phyloP scores from a whole-genome alignment of 2,329 filamentous ascomycete genomes.

The Tolypocladium paradoxum region DNA sequence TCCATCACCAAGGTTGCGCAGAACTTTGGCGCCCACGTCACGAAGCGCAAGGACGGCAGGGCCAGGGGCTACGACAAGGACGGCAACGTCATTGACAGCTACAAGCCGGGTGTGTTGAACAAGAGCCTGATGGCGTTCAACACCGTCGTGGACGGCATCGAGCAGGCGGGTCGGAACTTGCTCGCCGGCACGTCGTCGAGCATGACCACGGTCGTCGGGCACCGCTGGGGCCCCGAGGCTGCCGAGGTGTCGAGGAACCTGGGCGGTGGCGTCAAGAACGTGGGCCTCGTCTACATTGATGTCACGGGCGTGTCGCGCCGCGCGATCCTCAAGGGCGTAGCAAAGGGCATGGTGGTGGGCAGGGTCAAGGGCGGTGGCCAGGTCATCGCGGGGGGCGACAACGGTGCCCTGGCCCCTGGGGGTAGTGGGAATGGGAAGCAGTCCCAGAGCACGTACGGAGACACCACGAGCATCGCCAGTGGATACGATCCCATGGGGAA shows the following conservation, averaged over 20 bases:
- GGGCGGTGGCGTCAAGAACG: conserved; percentile 85
- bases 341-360: conserved; percentile 90
- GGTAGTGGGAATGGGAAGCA: conserved; percentile 12
- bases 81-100: conserved; percentile 51
- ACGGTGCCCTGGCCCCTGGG: conserved; percentile 16
- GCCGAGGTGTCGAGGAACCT: conserved; percentile 65
- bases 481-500: conserved; percentile 20
- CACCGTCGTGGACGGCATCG: conserved; percentile 87
- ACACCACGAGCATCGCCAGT: conserved; percentile 9
- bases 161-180: conserved; percentile 72
- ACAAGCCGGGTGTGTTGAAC: conserved; percentile 89
- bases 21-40: conserved; percentile 69
- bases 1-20: conserved; percentile 77
- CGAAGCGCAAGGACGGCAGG: conserved; percentile 40
- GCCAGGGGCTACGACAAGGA: conserved; percentile 57
- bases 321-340: conserved; percentile 87
- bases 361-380: conserved; percentile 64
- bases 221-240: conserved; percentile 80
- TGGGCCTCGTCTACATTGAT: conserved; percentile 94
- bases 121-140: conserved; percentile 95
- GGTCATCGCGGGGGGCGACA: conserved; percentile 61
- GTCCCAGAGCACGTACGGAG: conserved; percentile 14
- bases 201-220: conserved; percentile 78
- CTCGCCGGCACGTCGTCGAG: conserved; percentile 64
- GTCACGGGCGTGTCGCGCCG: conserved; percentile 83